Conservation (phyloP, 441 rosid species). For the Gossypium trilobum region DNA sequence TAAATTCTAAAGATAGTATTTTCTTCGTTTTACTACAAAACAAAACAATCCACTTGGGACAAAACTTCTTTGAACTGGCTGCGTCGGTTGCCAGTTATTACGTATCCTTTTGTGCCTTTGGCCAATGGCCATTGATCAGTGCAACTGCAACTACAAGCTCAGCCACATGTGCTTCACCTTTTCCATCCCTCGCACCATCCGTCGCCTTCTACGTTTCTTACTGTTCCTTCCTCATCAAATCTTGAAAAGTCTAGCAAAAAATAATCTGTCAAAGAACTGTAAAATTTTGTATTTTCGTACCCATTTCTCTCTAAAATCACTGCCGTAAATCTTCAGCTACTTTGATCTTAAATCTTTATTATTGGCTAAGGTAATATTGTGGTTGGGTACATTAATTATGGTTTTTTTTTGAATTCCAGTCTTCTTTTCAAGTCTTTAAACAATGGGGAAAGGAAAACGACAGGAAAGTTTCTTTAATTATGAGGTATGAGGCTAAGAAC, state of each 20-base stretch:
- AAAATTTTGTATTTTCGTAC: not conserved
- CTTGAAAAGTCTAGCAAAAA: not conserved
- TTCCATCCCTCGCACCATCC: not conserved
- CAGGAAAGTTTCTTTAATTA: not conserved
- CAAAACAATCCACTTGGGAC: not conserved
- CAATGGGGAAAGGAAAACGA: not conserved
- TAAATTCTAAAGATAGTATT: not conserved
- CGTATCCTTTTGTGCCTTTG: not conserved
- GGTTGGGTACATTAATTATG: not conserved
- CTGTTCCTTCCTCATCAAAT: not conserved
- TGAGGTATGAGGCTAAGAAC: not conserved
- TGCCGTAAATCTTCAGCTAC: not conserved
- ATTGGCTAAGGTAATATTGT: not conserved
- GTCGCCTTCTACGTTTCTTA: not conserved
- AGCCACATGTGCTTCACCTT: not conserved
- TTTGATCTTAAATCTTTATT: conserved; percentile 1
- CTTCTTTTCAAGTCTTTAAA: not conserved
- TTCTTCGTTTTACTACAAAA: not conserved
- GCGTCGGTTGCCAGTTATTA: conserved; percentile 9
- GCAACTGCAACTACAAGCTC: not conserved
- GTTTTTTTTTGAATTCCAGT: not conserved
- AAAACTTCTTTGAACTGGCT: not conserved
- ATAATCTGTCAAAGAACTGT: not conserved
- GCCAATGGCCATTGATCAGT: not conserved
- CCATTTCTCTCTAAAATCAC: not conserved